phyloP scores from a whole-genome alignment of 2,329 filamentous ascomycete genomes.

The Talaromyces sp. region DNA sequence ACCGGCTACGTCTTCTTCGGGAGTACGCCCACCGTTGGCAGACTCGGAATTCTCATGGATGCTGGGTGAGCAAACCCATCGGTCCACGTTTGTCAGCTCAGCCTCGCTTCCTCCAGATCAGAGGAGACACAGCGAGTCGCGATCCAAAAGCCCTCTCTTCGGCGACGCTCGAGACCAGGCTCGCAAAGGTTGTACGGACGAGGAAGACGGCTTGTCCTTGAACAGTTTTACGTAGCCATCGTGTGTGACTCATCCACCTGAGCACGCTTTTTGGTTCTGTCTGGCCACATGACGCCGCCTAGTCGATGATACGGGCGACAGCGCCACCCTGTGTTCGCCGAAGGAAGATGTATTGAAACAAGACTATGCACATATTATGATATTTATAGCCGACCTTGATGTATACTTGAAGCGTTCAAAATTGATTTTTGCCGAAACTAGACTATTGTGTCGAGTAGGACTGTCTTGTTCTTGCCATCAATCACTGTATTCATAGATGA shows the following conservation, averaged over 20 bases:
- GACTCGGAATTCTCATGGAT: slow-evolving; percentile 48
- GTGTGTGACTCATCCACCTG: not conserved
- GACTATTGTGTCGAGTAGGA: not conserved
- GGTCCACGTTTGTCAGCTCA: slow-evolving; percentile 42
- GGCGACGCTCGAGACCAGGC: slow-evolving; percentile 25
- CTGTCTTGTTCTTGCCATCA: not conserved
- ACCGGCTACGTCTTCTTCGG: not conserved
- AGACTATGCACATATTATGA: not conserved
- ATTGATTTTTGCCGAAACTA: not conserved
- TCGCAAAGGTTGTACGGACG: slow-evolving; percentile 20
- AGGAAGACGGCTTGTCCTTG: slow-evolving; percentile 36
- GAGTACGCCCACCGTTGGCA: slow-evolving; percentile 33
- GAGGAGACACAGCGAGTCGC: slow-evolving; percentile 29
- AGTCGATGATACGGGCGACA: not conserved
- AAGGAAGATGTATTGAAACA: not conserved
- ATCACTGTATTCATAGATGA: not conserved
- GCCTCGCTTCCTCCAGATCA: slow-evolving; percentile 41
- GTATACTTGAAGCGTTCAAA: not conserved
- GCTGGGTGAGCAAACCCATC: slow-evolving; percentile 40
- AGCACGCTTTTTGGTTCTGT: not conserved
- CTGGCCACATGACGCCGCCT: not conserved
- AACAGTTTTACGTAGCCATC: slow-evolving; percentile 25
- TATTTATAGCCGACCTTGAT: not conserved
- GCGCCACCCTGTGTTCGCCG: not conserved
- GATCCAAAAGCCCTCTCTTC: slow-evolving; percentile 27